Percentiles rank a stretch among this genome's conserved stretches.
phyloP scores from a whole-genome alignment of 2,329 filamentous ascomycete genomes.

The Fusarium miscanthi region DNA sequence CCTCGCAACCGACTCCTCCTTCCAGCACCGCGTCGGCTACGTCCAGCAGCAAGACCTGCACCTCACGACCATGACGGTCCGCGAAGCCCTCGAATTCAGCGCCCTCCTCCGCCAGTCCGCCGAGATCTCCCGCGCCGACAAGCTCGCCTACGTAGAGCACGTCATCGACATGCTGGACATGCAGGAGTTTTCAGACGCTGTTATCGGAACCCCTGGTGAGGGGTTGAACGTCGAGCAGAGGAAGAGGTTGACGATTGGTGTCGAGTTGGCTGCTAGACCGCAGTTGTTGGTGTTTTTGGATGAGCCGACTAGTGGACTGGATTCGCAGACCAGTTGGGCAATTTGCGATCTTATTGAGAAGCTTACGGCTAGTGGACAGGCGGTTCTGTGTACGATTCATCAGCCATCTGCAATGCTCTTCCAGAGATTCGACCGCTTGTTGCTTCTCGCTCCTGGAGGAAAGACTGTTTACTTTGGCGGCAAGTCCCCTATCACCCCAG shows the following conservation, averaged over 20 bases:
- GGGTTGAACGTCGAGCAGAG: constrained; percentile 57
- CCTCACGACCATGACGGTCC: constrained; percentile 74
- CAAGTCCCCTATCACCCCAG: constrained; percentile 34
- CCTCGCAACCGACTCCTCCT: constrained; percentile 66
- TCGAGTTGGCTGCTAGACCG: constrained; percentile 79
- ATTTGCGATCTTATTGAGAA: constrained; percentile 79
- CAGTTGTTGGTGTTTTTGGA: constrained; percentile 79
- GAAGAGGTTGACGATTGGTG: constrained; percentile 76
- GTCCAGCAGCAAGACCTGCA: constrained; percentile 80
- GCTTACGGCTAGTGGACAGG: constrained; percentile 60
- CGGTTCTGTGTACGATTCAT: constrained; percentile 60
- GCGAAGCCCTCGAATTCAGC: constrained; percentile 63
- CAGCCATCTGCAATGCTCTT: constrained; percentile 59
- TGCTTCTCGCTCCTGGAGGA: constrained; percentile 66
- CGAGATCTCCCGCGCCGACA: constrained; percentile 55
- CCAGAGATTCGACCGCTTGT: constrained; percentile 63
- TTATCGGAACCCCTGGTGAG: constrained; percentile 66
- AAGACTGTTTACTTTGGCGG: constrained; percentile 71
- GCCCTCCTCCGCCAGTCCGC: constrained; percentile 75
- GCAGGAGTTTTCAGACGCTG: constrained; percentile 74
- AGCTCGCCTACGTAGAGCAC: constrained; percentile 46
- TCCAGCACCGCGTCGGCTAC: constrained; percentile 78
- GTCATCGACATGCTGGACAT: constrained; percentile 52
- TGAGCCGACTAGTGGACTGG: constrained; percentile 80
- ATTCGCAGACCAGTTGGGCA: constrained; percentile 80